These are phyloP conservation scores for Schwanniomyces yamadae DNA, from an alignment of 805 yeast species.

Conservation along the genomic window DNA sequence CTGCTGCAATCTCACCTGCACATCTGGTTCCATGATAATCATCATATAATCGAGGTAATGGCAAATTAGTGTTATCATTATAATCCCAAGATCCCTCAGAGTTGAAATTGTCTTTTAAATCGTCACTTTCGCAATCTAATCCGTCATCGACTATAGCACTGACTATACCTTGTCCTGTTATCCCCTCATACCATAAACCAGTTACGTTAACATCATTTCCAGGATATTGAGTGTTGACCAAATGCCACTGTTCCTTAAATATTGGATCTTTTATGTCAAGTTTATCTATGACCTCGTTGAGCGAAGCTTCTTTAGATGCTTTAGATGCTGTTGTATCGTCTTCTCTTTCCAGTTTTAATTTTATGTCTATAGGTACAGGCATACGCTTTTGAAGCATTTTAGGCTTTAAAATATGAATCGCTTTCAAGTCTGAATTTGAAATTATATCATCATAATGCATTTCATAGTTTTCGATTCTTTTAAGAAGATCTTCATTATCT, in stretches of 20 bases:
- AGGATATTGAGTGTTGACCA: slow-evolving; percentile 68
- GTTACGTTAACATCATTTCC: slow-evolving; percentile 87
- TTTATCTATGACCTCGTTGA: slow-evolving; percentile 48
- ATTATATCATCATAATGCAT: slow-evolving; percentile 24
- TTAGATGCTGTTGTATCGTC: slow-evolving; percentile 51
- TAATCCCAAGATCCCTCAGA: slow-evolving; percentile 90
- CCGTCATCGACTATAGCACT: slow-evolving; percentile 96
- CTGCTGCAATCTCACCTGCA: slow-evolving; percentile 96
- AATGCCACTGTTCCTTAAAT: slow-evolving; percentile 88
- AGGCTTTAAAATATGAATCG: slow-evolving; percentile 57
- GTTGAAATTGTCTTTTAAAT: slow-evolving; percentile 67
- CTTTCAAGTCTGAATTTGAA: slow-evolving; percentile 31
- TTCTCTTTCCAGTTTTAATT: neutral
- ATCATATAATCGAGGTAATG: slow-evolving; percentile 75
- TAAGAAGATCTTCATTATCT: slow-evolving; percentile 24
- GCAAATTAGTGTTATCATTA: slow-evolving; percentile 71
- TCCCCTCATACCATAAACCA: slow-evolving; percentile 78
- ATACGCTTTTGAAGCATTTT: slow-evolving; percentile 53
- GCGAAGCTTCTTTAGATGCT: slow-evolving; percentile 35
- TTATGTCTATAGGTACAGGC: slow-evolving; percentile 46
- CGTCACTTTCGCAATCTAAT: slow-evolving; percentile 75
- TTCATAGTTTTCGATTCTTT: slow-evolving; percentile 27
- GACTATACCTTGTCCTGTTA: slow-evolving; percentile 78
- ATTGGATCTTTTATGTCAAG: slow-evolving; percentile 77
- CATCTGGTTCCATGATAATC: slow-evolving; percentile 97